Evolutionary conservation across 768 basidiomycete genomes (phyloP).

Genomic region (Trametes cinnabarina): DNA sequence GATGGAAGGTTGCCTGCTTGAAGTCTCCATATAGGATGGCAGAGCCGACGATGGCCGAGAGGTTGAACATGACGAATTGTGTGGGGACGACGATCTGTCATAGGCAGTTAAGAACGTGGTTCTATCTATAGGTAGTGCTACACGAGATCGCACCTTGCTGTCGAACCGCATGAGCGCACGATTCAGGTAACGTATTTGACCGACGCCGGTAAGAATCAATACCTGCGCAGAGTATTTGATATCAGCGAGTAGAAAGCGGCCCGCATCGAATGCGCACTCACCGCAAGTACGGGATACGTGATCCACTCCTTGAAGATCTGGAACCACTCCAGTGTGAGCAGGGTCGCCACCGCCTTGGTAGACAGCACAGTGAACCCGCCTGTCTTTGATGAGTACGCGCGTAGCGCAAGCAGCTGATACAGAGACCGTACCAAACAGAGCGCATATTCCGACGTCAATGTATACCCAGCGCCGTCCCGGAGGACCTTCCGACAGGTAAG

Average conservation of each 20-base stretch:
- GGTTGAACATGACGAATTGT: constrained; percentile 93
- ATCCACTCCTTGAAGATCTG: constrained; percentile 78
- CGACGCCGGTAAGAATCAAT: constrained; percentile 69
- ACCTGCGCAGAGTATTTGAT: constrained; percentile 41
- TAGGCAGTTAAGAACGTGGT: background rate
- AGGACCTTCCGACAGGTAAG: constrained; percentile 60
- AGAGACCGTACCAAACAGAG: constrained; percentile 65
- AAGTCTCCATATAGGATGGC: constrained; percentile 96
- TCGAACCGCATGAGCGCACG: constrained; percentile 91
- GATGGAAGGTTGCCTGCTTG: constrained; percentile 73
- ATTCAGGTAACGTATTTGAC: constrained; percentile 84
- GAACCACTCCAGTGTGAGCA: constrained; percentile 77
- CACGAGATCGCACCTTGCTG: constrained; percentile 61
- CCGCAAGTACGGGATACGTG: constrained; percentile 75
- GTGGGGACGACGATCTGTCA: constrained; percentile 83
- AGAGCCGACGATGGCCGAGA: constrained; percentile 90
- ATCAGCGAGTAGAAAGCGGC: background rate
- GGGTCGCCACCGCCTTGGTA: constrained; percentile 87
- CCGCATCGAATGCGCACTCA: constrained; percentile 33
- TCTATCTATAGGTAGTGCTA: background rate
- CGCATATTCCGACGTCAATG: constrained; percentile 86
- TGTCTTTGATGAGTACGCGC: constrained; percentile 25
- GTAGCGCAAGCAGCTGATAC: background rate
- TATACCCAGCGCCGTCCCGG: constrained; percentile 69
- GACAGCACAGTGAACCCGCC: constrained; percentile 94